A percentile compares a stretch with the other conserved stretches of the same genome.
These are phyloP conservation scores for Pichia sp. DNA, from an alignment of 1,139 yeast genomes.

Conservation along the genomic window DNA sequence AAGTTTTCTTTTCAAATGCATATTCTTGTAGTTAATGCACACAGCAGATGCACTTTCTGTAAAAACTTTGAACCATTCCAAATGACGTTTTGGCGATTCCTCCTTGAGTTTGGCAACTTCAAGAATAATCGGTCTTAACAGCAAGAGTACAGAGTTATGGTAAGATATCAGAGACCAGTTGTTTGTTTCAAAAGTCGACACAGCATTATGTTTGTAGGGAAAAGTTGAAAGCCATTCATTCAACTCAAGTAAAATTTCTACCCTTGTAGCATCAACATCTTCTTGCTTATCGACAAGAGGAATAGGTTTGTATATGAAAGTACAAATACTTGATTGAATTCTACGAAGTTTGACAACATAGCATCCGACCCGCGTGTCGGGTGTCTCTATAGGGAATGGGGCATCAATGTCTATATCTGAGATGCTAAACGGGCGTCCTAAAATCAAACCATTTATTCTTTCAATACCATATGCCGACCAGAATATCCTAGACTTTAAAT, in stretches of 20 bases:
- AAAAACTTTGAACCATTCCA: slow-evolving; percentile 34
- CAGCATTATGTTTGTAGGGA: slow-evolving; percentile 27
- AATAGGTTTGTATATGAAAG: slow-evolving; percentile 32
- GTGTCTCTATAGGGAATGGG: slow-evolving; percentile 25
- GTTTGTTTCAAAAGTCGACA: slow-evolving; percentile 30
- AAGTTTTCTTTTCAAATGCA: slow-evolving; percentile 27
- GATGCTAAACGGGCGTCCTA: slow-evolving; percentile 30
- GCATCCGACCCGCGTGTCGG: slow-evolving; percentile 28
- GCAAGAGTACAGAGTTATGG: slow-evolving; percentile 31
- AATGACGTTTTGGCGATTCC: slow-evolving; percentile 21
- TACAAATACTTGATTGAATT: slow-evolving; percentile 34
- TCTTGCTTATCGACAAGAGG: slow-evolving; percentile 21
- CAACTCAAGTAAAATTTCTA: slow-evolving; percentile 31
- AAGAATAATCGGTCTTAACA: slow-evolving; percentile 32
- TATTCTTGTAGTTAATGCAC: slow-evolving; percentile 30
- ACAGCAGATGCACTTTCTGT: slow-evolving; percentile 32
- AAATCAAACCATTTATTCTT: slow-evolving; percentile 27
- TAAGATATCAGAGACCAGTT: slow-evolving; percentile 34
- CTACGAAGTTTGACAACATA: slow-evolving; percentile 36
- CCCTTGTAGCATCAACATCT: slow-evolving; percentile 30
- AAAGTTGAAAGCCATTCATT: slow-evolving; percentile 34
- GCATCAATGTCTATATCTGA: slow-evolving; percentile 30
- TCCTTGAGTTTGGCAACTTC: slow-evolving; percentile 27
- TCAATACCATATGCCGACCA: slow-evolving; percentile 32
- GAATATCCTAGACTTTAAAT: slow-evolving; percentile 25